Evolutionary conservation across 768 basidiomycete genomes (phyloP).

Genomic region (Termitomyces sp.): DNA sequence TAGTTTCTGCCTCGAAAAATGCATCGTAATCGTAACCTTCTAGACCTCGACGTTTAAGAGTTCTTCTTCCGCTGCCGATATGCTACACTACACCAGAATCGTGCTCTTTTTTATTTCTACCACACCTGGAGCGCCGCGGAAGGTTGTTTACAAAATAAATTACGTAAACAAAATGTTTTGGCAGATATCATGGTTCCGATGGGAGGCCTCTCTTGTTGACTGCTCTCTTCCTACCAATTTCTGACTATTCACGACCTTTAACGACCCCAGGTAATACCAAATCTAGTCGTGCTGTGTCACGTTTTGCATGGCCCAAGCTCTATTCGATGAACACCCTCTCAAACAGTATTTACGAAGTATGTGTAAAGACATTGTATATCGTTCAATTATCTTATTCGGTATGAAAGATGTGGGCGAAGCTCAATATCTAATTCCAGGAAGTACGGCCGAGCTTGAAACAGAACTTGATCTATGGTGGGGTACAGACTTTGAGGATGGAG

Average conservation of each 20-base stretch:
- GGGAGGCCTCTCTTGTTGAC: too few species aligned
- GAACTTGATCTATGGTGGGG: constrained; percentile 8
- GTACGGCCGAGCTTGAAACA: constrained; percentile 21
- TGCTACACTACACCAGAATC: too few species aligned
- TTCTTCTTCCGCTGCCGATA: too few species aligned
- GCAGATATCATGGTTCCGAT: too few species aligned
- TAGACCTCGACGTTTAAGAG: too few species aligned
- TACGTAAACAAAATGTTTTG: neutral
- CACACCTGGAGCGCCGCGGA: neutral
- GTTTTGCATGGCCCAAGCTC: constrained; percentile 61
- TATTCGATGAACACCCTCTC: constrained; percentile 68
- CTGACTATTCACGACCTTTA: neutral
- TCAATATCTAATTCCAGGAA: constrained; percentile 53
- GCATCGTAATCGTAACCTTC: neutral
- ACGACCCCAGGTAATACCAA: constrained; percentile 6
- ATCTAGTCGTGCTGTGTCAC: constrained; percentile 2
- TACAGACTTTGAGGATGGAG: constrained; percentile 17
- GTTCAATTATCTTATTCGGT: neutral
- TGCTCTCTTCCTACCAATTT: too few species aligned
- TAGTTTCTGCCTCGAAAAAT: too few species aligned
- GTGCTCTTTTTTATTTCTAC: too few species aligned
- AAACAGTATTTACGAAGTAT: neutral
- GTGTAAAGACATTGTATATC: constrained; percentile 8
- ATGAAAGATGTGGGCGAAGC: constrained; percentile 53
- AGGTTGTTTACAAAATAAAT: neutral